Percentiles rank a stretch among this genome's conserved stretches.
Evolutionary conservation across 805 yeast species (phyloP).

Genomic region (Candida maris): DNA sequence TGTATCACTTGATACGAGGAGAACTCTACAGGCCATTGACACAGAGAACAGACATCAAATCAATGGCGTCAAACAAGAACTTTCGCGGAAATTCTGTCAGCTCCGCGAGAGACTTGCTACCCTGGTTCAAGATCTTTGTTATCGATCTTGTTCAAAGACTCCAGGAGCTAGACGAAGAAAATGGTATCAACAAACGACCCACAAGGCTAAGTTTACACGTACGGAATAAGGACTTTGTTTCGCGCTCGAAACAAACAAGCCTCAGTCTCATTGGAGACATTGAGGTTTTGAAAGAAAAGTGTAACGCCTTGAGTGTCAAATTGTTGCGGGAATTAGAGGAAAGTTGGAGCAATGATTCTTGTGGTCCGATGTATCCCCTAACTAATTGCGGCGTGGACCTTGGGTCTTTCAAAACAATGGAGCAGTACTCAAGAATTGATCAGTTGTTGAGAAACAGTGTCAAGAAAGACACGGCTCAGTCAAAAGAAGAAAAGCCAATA

Average conservation of each 20-base stretch:
- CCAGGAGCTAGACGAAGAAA: constrained; percentile 70
- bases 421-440: constrained; percentile 24
- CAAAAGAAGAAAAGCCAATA: neutral
- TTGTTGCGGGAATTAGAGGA: constrained; percentile 23
- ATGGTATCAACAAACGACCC: constrained; percentile 44
- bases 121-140: constrained; percentile 81
- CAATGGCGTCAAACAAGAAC: constrained; percentile 88
- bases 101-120: constrained; percentile 51
- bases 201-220: constrained; percentile 46
- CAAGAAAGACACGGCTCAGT: no score
- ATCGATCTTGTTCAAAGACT: constrained; percentile 74
- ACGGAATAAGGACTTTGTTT: constrained; percentile 21
- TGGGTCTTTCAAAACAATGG: constrained; percentile 49
- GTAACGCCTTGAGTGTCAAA: constrained; percentile 20
- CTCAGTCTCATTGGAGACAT: constrained; percentile 36
- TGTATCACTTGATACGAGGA: constrained; percentile 68
- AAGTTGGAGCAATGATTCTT: constrained; percentile 22
- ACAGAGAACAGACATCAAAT: constrained; percentile 60
- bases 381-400: constrained; percentile 48
- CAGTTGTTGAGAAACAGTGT: constrained; percentile 8
- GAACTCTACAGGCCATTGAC: constrained; percentile 49
- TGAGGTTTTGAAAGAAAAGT: constrained; percentile 32
- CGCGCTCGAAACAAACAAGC: constrained; percentile 41
- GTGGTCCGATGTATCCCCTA: constrained; percentile 42
- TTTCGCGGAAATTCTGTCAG: constrained; percentile 56